A percentile compares a stretch with the other conserved stretches of the same genome.
Conservation (phyloP, 164 flowering plant genomes). For the Aristolochia fimbriata region DNA sequence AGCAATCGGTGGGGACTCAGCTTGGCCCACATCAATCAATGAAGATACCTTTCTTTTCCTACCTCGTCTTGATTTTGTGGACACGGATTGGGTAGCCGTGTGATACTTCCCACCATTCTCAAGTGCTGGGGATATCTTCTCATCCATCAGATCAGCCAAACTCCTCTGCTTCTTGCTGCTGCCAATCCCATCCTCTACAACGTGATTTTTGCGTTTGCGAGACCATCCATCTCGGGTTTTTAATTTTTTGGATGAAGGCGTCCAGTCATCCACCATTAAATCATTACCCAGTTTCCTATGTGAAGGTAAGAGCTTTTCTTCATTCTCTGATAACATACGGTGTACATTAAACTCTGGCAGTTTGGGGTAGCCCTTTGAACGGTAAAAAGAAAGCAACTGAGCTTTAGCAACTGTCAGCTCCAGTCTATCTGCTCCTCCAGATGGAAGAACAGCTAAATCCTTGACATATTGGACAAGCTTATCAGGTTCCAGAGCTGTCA, state of each 20-base stretch:
- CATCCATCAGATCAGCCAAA: slow-evolving; percentile 7
- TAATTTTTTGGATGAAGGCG: slow-evolving; percentile 6
- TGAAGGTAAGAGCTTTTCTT: slow-evolving; percentile 8
- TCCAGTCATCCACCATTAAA: slow-evolving; percentile 7
- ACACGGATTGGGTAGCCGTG: slow-evolving; percentile 13
- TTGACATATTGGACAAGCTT: slow-evolving; percentile 37
- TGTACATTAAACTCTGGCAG: slow-evolving; percentile 34
- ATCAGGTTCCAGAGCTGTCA: slow-evolving; percentile 44
- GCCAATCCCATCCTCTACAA: slow-evolving; percentile 8
- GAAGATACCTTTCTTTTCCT: slow-evolving; percentile 11
- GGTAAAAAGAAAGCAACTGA: slow-evolving; percentile 45
- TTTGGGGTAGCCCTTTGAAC: slow-evolving; percentile 44
- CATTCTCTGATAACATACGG: slow-evolving; percentile 28
- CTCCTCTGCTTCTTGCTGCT: slow-evolving; percentile 20
- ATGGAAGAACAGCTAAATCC: slow-evolving; percentile 32
- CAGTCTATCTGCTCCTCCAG: slow-evolving; percentile 29
- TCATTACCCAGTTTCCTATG: slow-evolving; percentile 1
- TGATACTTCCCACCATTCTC: slow-evolving; percentile 19
- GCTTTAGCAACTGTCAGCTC: slow-evolving; percentile 36
- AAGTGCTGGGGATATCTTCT: neutral
- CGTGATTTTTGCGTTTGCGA: slow-evolving; percentile 11
- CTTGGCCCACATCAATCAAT: slow-evolving; percentile 10
- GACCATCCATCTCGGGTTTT: slow-evolving; percentile 9
- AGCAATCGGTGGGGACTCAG: slow-evolving; percentile 28
- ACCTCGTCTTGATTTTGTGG: slow-evolving; percentile 15